Conservation (phyloP, 106 monocot species). For the Acanthochlamys bracteata region DNA sequence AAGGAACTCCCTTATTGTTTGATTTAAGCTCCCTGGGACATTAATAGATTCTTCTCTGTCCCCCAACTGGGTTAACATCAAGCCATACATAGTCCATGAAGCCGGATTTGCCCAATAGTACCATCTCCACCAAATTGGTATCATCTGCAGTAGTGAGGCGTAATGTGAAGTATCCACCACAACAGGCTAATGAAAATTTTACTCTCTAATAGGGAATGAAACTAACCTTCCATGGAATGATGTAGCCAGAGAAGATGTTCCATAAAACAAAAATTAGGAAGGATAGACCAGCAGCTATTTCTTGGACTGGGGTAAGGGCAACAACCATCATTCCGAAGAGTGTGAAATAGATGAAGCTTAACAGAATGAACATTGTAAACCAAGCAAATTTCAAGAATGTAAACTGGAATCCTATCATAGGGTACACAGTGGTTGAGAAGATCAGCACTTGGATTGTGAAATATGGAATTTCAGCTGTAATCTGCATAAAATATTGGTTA, state of each 20-base stretch:
- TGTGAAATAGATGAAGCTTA: conserved; percentile 58
- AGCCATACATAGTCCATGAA: conserved; percentile 65
- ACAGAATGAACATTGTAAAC: conserved; percentile 52
- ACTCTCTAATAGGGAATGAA: too few species aligned
- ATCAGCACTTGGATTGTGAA: conserved; percentile 38
- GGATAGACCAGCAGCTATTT: conserved; percentile 58
- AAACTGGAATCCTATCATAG: conserved; percentile 67
- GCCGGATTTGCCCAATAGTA: conserved; percentile 66
- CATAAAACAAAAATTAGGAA: conserved; percentile 57
- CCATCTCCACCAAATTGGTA: conserved; percentile 87
- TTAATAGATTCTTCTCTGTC: conserved; percentile 25
- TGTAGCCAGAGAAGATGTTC: conserved; percentile 74
- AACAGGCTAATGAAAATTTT: too few species aligned
- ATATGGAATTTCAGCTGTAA: conserved; percentile 52
- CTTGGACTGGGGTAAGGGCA: conserved; percentile 57
- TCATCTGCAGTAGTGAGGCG: conserved; percentile 55
- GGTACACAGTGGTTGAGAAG: conserved; percentile 43
- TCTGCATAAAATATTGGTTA: conserved; percentile 16
- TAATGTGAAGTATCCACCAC: too few species aligned
- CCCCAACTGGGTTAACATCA: conserved; percentile 55
- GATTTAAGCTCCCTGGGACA: conserved; percentile 30
- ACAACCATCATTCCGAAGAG: conserved; percentile 72
- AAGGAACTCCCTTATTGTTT: conserved; percentile 41
- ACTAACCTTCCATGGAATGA: conserved; percentile 55
- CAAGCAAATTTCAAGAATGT: conserved; percentile 43